Evolutionary conservation across 2,329 filamentous ascomycete genomes (phyloP), one percentile per base, ranked within the genome.

Genomic region (Penicillium aurantiogriseum): DNA sequence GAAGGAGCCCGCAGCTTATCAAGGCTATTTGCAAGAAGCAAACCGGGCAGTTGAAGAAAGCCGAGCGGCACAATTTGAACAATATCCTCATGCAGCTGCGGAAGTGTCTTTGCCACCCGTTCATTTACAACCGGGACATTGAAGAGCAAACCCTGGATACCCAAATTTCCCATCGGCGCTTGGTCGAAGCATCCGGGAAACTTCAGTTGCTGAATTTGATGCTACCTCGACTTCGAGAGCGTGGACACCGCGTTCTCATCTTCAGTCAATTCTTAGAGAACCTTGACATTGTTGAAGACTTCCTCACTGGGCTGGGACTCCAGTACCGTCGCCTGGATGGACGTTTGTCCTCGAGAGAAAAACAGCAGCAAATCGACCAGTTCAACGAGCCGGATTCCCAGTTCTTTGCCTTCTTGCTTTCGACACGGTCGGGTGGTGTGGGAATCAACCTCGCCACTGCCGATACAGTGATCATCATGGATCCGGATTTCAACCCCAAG

Each of bases 381-480:
- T 99, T 90, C 80, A 99, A 99, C 70, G 90, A 88, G 0, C 88
- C 91, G 0, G 82, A 88, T 53, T 97, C 93, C 0, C 78, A 84
- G 0, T 79, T 95, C 0, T 99, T 97, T 72, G 92, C 89, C 0
- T 97, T 99, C 75, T 77, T 99, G 19, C 81, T 99, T 0, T 97
- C 93, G 0, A 99, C 95, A 4, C 88, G 94, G 62, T 92, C 95
- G 19, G 94, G 94, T 53, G 94, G 95, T 68, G 93, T 99, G 0
- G 95, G 94, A 17, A 99, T 99, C 79, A 99, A 99, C 70, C 82
- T 99, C 54, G 94, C 94, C 0, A 96, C 92, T 8, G 94, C 94
- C 3, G 94, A 99, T 70, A 99, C 94, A 0, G 95, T 99, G 60
- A 97, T 99, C 63, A 97, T 99, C 63, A 86, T 97, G 64, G 92